phyloP scores from a whole-genome alignment of 805 yeast genomes.

The Candida corydali region DNA sequence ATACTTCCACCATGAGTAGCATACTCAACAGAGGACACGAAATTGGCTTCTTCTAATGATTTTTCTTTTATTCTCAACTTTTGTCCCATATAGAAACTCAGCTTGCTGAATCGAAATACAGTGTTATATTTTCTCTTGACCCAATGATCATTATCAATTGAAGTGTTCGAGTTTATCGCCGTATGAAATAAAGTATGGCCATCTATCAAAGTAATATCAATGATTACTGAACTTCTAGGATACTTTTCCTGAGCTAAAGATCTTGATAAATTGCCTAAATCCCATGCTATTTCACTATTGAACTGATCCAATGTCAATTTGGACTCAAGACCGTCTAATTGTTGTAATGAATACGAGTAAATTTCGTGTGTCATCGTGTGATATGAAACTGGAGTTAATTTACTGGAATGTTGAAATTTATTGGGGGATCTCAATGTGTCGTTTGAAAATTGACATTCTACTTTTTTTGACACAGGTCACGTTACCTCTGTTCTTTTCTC shows the following conservation, averaged over 20 bases:
- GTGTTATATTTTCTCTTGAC: slow-evolving; percentile 46
- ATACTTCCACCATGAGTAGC: slow-evolving; percentile 57
- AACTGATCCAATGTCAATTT: slow-evolving; percentile 19
- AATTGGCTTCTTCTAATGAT: slow-evolving; percentile 34
- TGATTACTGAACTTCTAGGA: slow-evolving; percentile 34
- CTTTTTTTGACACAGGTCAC: background rate
- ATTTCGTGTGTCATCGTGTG: slow-evolving; percentile 10
- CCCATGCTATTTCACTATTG: slow-evolving; percentile 39
- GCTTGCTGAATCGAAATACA: slow-evolving; percentile 43
- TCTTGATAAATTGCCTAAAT: slow-evolving; percentile 41
- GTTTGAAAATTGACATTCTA: background rate
- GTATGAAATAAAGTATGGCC: slow-evolving; percentile 49
- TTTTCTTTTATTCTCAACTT: slow-evolving; percentile 33
- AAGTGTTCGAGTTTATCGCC: slow-evolving; percentile 31
- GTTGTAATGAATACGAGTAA: slow-evolving; percentile 12
- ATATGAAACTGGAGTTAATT: background rate
- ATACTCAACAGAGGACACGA: slow-evolving; percentile 39
- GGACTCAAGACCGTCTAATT: slow-evolving; percentile 20
- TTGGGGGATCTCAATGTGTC: background rate
- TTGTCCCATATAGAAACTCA: slow-evolving; percentile 46
- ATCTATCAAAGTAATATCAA: slow-evolving; percentile 43
- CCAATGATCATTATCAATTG: slow-evolving; percentile 54
- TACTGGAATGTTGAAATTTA: background rate
- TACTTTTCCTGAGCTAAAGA: slow-evolving; percentile 24
- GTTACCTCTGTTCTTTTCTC: background rate